Evolutionary conservation across 1,139 yeast species (phyloP).

Genomic region (Pichia sp.): DNA sequence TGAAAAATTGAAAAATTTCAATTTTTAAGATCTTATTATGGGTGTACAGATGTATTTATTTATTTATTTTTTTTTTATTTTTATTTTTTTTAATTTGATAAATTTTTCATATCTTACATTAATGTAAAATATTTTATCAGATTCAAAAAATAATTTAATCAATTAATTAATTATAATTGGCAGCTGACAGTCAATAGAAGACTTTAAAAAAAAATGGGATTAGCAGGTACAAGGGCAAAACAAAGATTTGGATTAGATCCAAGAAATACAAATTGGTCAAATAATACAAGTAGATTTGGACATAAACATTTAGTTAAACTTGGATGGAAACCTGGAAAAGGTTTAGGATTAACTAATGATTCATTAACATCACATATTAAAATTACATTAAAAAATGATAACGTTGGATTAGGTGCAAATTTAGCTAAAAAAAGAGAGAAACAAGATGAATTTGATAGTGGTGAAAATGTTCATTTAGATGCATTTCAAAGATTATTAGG

Average conservation of each 20-base stretch:
- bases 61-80: not conserved
- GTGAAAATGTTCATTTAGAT: conserved; percentile 86
- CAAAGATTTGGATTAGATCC: conserved; percentile 92
- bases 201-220: conserved; percentile 52
- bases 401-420: conserved; percentile 80
- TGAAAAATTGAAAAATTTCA: not conserved
- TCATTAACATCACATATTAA: conserved; percentile 75
- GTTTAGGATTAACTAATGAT: conserved; percentile 67
- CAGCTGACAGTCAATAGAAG: too few relatives aligned
- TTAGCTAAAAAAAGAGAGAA: conserved; percentile 42
- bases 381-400: conserved; percentile 75
- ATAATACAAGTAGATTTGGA: conserved; percentile 78
- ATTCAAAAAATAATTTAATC: too few relatives aligned
- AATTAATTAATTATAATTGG: too few relatives aligned
- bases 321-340: conserved; percentile 93
- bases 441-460: conserved; percentile 62
- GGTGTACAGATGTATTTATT: not conserved
- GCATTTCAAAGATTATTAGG: conserved; percentile 89
- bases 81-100: not conserved
- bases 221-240: conserved; percentile 77
- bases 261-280: conserved; percentile 91
- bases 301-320: conserved; percentile 72
- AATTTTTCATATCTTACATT: not conserved
- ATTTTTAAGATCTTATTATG: not conserved
- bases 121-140: too few relatives aligned